Percentiles rank a stretch among this genome's conserved stretches.
Evolutionary conservation across 441 rosid species (phyloP).

Genomic region (Euphorbia corollata): DNA sequence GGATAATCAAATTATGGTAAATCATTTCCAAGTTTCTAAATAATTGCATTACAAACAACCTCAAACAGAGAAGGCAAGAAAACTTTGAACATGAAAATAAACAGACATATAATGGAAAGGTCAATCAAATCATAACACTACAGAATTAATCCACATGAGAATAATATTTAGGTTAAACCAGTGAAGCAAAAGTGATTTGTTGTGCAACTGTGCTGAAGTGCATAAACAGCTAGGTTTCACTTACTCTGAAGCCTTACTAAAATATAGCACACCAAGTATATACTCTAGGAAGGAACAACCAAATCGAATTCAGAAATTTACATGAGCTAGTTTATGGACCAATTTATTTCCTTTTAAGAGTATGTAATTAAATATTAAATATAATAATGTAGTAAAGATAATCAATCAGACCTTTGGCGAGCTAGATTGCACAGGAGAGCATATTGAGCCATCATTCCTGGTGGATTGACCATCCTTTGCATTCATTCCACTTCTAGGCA

Average conservation of each 20-base stretch:
- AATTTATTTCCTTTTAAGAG: neutral
- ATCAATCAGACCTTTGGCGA: slow-evolving; percentile 46
- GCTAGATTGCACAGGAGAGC: slow-evolving; percentile 50
- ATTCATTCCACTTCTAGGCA: slow-evolving; percentile 38
- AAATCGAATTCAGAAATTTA: neutral
- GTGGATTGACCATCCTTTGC: slow-evolving; percentile 44
- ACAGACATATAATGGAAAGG: neutral
- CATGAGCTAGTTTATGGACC: neutral
- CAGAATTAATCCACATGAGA: neutral
- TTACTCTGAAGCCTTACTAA: neutral
- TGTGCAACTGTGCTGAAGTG: slow-evolving; percentile 2
- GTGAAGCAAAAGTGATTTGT: slow-evolving; percentile 3
- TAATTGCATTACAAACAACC: neutral
- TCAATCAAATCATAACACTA: neutral
- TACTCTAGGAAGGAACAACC: neutral
- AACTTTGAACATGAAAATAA: neutral
- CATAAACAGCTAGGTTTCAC: neutral
- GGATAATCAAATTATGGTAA: neutral
- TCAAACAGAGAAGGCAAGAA: neutral
- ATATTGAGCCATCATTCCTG: slow-evolving; percentile 51
- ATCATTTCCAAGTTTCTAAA: neutral
- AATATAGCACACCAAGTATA: neutral
- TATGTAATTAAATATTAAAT: neutral
- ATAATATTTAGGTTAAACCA: neutral
- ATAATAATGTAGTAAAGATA: slow-evolving; percentile 1